Conservation (phyloP, 441 rosid genomes). For the Erodium trifolium region DNA sequence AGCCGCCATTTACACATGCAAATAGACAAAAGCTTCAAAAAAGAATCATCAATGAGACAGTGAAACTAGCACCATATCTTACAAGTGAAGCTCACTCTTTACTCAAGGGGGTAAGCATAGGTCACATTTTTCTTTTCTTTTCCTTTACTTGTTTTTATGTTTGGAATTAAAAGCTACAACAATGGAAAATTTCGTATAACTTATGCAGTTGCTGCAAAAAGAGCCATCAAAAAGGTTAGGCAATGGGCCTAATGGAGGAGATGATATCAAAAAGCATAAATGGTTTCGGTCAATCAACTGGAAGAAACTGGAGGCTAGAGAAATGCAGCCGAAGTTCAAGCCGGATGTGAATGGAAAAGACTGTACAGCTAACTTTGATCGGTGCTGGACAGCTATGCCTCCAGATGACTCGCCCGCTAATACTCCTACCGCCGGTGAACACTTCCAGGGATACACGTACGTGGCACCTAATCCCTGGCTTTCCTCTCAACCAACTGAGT, state of each 20-base stretch:
- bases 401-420: conserved; percentile 59
- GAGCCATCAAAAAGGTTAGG: conserved; percentile 66
- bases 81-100: conserved; percentile 63
- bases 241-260: conserved; percentile 54
- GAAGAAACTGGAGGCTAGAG: conserved; percentile 63
- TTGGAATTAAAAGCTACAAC: background rate
- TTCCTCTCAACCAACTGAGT: conserved; percentile 30
- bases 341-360: conserved; percentile 66
- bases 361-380: conserved; percentile 57
- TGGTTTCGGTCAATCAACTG: conserved; percentile 65
- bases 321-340: conserved; percentile 51
- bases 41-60: conserved; percentile 58
- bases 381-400: conserved; percentile 74
- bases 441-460: conserved; percentile 61
- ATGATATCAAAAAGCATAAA: conserved; percentile 49
- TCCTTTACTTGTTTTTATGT: conserved; percentile 1
- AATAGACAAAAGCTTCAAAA: conserved; percentile 67
- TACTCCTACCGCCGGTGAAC: conserved; percentile 59
- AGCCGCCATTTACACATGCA: conserved; percentile 54
- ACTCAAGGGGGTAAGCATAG: conserved; percentile 52
- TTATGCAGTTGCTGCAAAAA: conserved; percentile 50
- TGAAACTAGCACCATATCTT: conserved; percentile 57
- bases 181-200: conserved; percentile 5
- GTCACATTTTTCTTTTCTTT: background rate
- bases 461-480: conserved; percentile 74